Conservation (phyloP, 208 protist species). For the Porcisia deanei region DNA sequence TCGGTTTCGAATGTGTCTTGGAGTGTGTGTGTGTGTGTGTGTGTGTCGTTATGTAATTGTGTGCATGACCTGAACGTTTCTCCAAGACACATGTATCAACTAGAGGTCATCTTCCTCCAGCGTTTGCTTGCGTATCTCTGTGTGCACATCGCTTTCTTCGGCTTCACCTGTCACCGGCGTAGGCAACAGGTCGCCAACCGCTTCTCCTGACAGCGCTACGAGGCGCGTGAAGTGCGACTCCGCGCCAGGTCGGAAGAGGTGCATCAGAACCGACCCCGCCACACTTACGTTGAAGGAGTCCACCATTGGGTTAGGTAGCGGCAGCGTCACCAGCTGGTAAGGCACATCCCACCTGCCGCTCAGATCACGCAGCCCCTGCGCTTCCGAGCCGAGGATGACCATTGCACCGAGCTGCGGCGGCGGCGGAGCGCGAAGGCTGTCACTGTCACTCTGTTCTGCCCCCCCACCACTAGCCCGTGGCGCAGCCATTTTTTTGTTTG, state of each 20-base stretch:
- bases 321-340: slow-evolving; percentile 63
- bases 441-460: not conserved
- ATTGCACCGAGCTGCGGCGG: slow-evolving; percentile 49
- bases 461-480: not conserved
- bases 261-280: slow-evolving; percentile 72
- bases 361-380: slow-evolving; percentile 55
- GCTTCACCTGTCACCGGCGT: not conserved
- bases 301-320: slow-evolving; percentile 65
- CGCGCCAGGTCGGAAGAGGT: slow-evolving; percentile 64
- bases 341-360: slow-evolving; percentile 62
- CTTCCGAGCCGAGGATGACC: slow-evolving; percentile 81
- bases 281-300: slow-evolving; percentile 86
- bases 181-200: slow-evolving; percentile 13
- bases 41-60: no score
- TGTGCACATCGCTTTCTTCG: slow-evolving; percentile 3
- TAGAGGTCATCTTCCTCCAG: not conserved
- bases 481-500: not conserved
- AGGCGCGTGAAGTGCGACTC: slow-evolving; percentile 46
- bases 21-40: not conserved
- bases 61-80: not conserved
- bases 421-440: slow-evolving; percentile 3
- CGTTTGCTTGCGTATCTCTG: not conserved
- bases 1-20: not conserved
- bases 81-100: not conserved
- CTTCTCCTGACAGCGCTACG: slow-evolving; percentile 13